phyloP scores from a whole-genome alignment of 148 eudicot genomes.

The Camellia sinensis region DNA sequence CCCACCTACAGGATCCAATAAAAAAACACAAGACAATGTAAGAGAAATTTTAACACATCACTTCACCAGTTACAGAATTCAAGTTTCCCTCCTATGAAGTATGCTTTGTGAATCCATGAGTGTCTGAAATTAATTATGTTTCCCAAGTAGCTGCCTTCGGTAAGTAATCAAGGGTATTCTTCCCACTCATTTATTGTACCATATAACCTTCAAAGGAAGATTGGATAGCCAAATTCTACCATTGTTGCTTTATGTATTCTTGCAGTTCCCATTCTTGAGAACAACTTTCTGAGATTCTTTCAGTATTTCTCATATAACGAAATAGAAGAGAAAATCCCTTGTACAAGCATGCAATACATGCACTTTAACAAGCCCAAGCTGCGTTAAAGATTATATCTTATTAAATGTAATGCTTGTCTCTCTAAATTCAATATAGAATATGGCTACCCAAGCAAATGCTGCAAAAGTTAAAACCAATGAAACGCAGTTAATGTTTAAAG shows the following conservation, averaged over 20 bases:
- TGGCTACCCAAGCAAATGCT: too few species aligned
- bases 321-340: not conserved
- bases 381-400: too few species aligned
- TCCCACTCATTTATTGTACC: not conserved
- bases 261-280: not conserved
- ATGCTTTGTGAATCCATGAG: not conserved
- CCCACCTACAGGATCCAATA: conserved; percentile 63
- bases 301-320: not conserved
- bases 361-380: too few species aligned
- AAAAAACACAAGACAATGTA: not conserved
- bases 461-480: too few species aligned
- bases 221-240: not conserved
- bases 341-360: too few species aligned
- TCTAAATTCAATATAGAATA: too few species aligned
- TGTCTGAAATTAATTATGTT: not conserved
- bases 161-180: not conserved
- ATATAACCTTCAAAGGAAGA: not conserved
- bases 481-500: too few species aligned
- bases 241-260: not conserved
- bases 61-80: not conserved
- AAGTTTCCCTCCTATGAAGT: not conserved
- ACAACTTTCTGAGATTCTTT: not conserved
- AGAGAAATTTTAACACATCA: not conserved
- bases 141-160: not conserved
- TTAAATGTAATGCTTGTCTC: too few species aligned